These are phyloP conservation scores for Globisporangium acanthophoron DNA, from an alignment of 352 stramenopile genomes.

Conservation along the genomic window DNA sequence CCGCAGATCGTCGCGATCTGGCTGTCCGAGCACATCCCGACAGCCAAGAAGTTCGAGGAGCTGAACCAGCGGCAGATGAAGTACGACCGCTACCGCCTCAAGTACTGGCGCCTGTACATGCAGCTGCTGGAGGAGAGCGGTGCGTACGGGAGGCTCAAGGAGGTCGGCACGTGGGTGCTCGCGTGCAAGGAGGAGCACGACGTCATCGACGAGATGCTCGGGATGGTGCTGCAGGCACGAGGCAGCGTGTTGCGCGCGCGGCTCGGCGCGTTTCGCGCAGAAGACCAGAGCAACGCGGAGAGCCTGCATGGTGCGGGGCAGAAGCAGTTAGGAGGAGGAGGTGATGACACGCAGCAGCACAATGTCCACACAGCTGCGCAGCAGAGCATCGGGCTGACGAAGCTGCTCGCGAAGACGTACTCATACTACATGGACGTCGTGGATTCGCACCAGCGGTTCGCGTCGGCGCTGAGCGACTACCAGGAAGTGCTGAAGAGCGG, in stretches of 20 bases:
- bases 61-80: conserved; percentile 81
- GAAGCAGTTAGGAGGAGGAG: no score
- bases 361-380: background rate
- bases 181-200: conserved; percentile 82
- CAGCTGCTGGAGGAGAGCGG: conserved; percentile 41
- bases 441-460: conserved; percentile 30
- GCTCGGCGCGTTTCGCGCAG: conserved; percentile 9
- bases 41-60: conserved; percentile 72
- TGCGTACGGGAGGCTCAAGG: conserved; percentile 56
- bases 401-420: conserved; percentile 61
- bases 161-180: conserved; percentile 62
- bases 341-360: no score
- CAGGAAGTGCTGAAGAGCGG: conserved; percentile 30
- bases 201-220: conserved; percentile 73
- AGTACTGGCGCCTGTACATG: conserved; percentile 73
- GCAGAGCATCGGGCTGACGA: conserved; percentile 20
- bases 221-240: conserved; percentile 34
- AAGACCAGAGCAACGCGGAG: background rate
- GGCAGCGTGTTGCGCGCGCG: conserved; percentile 34
- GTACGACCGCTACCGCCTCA: conserved; percentile 70
- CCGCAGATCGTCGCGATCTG: conserved; percentile 67
- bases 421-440: conserved; percentile 50
- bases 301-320: background rate
- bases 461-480: conserved; percentile 18
- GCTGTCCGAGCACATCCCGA: conserved; percentile 67